Conservation (phyloP, 2,329 filamentous ascomycete genomes). For the Monosporascus ibericus region DNA sequence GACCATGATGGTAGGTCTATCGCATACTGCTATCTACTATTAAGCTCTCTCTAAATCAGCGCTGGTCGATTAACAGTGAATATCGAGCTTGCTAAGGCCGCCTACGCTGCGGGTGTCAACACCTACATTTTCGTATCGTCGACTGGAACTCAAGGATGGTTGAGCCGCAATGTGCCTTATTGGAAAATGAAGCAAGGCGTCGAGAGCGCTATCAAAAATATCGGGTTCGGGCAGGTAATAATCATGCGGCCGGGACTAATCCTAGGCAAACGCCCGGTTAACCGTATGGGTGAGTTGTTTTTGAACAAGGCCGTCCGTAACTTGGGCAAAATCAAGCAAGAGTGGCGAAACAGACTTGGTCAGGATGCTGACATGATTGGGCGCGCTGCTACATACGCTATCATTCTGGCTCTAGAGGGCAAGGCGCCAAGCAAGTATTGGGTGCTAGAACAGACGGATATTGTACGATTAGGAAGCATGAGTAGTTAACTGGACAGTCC, state of each 20-base stretch:
- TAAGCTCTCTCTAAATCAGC: background rate
- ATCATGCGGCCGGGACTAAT: slow-evolving; percentile 72
- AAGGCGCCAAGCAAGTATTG: slow-evolving; percentile 55
- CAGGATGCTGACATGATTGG: slow-evolving; percentile 72
- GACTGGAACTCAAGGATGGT: slow-evolving; percentile 37
- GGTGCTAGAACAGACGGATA: slow-evolving; percentile 54
- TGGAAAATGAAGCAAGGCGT: slow-evolving; percentile 79
- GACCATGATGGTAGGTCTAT: slow-evolving; percentile 59
- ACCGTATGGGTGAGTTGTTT: slow-evolving; percentile 51
- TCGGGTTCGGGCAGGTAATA: slow-evolving; percentile 73
- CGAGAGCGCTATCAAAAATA: slow-evolving; percentile 66
- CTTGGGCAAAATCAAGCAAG: slow-evolving; percentile 47
- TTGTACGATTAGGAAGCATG: slow-evolving; percentile 63
- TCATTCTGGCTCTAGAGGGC: slow-evolving; percentile 50
- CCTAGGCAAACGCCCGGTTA: slow-evolving; percentile 60
- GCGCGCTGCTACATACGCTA: slow-evolving; percentile 57
- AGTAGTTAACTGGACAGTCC: too few species aligned
- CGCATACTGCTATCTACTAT: background rate
- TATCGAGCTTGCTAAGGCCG: slow-evolving; percentile 67
- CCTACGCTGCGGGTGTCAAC: slow-evolving; percentile 64
- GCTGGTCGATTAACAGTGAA: too few species aligned
- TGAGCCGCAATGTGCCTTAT: slow-evolving; percentile 40
- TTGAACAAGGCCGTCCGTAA: slow-evolving; percentile 49
- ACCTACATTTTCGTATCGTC: slow-evolving; percentile 74
- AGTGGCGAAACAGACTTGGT: slow-evolving; percentile 58